Evolutionary conservation across 805 yeast species (phyloP), one percentile per base, ranked within the genome.

Genomic region (Maudiozyma pseudohumilis): DNA sequence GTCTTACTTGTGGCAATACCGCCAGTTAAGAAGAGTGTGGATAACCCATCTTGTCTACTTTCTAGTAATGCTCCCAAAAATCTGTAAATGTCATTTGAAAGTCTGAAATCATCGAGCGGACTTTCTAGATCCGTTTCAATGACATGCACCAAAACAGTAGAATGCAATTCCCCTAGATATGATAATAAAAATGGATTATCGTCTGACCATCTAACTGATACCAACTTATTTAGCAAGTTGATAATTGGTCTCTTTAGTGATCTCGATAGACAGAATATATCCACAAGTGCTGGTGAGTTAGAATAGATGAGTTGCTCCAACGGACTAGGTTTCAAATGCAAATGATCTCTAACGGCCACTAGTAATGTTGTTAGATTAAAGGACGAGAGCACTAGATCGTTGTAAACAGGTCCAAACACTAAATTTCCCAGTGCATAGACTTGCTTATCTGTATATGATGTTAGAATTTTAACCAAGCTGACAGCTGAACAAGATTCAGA

Each of bases 121-220:
- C 72, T 74, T 21, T 71, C 69, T 48, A 87, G 63, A 46, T 84
- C 87, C 0, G 67, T 45, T 0, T 76, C 70, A 21, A 89, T 55
- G 1, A 80, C 69, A n/a, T 68, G 64, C 8, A 84, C 62, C 21
- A 89, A 65, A 3, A 74, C 59, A 20, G 68, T 69, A 0, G 95
- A 72, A 45, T 74, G 69, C 15, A 68, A 65, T n/a, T 70, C 65
- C 4, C 94, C 92, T 38, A 89, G 61, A 53, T 85, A 85, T 0
- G 96, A 82, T 28, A 89, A 64, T 34, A 89, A 61, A 1, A 95
- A 86, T 3, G 95, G 94, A 24, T 78, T 72, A 20, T 73, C 76
- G 4, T 63, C 61, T 6, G 65, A 65, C 79, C 83, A 75, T 2
- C 63, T 60, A 0, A 76, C 77, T 30, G 64, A 66, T 1, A 82